These are phyloP conservation scores for Benincasa hispida DNA, from an alignment of 306 rosid genomes.

Conservation along the genomic window DNA sequence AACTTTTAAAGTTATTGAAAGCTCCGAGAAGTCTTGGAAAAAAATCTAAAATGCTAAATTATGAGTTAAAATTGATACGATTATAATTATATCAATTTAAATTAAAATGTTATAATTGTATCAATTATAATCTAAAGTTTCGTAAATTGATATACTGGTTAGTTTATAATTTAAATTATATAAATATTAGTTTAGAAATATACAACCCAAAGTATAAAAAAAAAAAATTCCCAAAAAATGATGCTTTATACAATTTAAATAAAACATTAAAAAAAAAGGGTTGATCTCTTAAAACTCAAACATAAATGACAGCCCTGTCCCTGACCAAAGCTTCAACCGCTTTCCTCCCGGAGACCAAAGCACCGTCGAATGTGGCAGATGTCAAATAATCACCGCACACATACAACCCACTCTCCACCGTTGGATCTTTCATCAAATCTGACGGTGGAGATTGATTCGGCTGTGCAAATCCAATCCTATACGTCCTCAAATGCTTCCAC, in stretches of 20 bases:
- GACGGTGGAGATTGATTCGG: slow-evolving; percentile 79
- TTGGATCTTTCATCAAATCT: slow-evolving; percentile 34
- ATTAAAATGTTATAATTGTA: too few relatives aligned
- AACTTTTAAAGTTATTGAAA: too few relatives aligned
- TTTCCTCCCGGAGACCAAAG: slow-evolving; percentile 73
- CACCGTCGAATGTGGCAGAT: slow-evolving; percentile 82
- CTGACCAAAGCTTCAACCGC: slow-evolving; percentile 60
- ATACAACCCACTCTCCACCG: slow-evolving; percentile 39
- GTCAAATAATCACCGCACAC: slow-evolving; percentile 72
- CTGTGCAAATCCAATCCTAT: slow-evolving; percentile 61
- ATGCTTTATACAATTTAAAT: neutral
- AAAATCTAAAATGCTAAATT: too few relatives aligned
- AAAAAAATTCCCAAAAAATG: too few relatives aligned
- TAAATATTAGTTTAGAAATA: too few relatives aligned
- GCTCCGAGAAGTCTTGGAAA: too few relatives aligned
- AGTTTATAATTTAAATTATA: too few relatives aligned
- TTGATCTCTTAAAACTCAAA: neutral
- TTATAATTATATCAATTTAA: too few relatives aligned
- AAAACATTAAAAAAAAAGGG: neutral
- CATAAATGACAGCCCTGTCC: slow-evolving; percentile 18
- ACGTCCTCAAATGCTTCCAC: slow-evolving; percentile 65
- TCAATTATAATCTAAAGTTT: too few relatives aligned
- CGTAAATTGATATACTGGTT: too few relatives aligned
- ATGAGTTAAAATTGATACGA: too few relatives aligned
- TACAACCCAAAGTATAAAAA: too few relatives aligned